Evolutionary conservation across 371 early-diverging fungal species (phyloP).

Genomic region (Gilbertella persicaria): DNA sequence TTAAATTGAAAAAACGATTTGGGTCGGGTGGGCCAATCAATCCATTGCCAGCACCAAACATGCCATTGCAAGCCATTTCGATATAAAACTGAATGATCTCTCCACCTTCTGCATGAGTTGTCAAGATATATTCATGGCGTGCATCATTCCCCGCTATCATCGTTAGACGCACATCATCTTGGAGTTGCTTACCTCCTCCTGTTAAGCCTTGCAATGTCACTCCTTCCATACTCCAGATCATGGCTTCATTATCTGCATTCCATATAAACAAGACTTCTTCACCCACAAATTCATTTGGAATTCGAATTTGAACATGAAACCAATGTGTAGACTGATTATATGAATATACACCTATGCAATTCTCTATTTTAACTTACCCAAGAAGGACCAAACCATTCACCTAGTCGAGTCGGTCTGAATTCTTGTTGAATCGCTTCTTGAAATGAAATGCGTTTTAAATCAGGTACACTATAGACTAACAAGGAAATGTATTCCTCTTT

Average conservation of each 20-base stretch:
- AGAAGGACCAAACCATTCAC: conserved; percentile 83
- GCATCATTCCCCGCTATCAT: conserved; percentile 53
- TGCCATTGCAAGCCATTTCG: conserved; percentile 90
- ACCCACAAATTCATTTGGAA: conserved; percentile 78
- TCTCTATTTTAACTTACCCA: conserved; percentile 58
- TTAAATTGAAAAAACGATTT: conserved; percentile 53
- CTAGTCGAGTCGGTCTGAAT: conserved; percentile 66
- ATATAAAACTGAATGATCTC: conserved; percentile 76
- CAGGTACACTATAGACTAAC: conserved; percentile 77
- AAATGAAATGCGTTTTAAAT: conserved; percentile 80
- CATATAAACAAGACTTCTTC: conserved; percentile 78
- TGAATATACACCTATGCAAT: neutral
- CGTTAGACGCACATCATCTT: neutral
- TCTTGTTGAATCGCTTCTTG: conserved; percentile 76
- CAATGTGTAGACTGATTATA: conserved; percentile 80
- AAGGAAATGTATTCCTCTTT: conserved; percentile 52
- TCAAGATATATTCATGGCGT: conserved; percentile 73
- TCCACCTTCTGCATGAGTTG: conserved; percentile 61
- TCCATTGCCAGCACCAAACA: conserved; percentile 76
- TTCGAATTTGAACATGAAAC: conserved; percentile 72
- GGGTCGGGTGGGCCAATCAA: conserved; percentile 69
- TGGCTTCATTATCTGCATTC: conserved; percentile 84
- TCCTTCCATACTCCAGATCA: conserved; percentile 87
- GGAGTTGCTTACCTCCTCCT: conserved; percentile 58
- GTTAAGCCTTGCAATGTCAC: conserved; percentile 85